Percentiles rank a stretch among this genome's conserved stretches.
phyloP scores from a whole-genome alignment of 2,329 filamentous ascomycete species.

The Arachnopeziza araneosa region DNA sequence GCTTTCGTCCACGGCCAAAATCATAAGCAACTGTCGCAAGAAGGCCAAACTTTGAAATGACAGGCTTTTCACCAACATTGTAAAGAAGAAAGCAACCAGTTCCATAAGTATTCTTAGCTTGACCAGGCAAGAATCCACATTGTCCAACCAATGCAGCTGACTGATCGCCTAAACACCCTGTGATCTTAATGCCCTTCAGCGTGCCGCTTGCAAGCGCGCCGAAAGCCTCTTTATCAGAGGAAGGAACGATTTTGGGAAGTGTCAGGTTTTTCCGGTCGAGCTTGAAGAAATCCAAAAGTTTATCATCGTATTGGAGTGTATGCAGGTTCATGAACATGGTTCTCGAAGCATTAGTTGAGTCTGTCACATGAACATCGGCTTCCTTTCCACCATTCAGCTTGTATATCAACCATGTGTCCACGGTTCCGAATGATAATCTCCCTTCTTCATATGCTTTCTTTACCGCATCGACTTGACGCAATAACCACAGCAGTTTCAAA shows the following conservation, averaged over 20 bases:
- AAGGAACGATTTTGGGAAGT: slow-evolving; percentile 72
- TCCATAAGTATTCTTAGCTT: slow-evolving; percentile 81
- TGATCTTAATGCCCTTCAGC: slow-evolving; percentile 64
- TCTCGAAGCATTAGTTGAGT: slow-evolving; percentile 75
- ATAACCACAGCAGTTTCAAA: slow-evolving; percentile 72
- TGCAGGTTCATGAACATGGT: slow-evolving; percentile 87
- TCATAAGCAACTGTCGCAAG: slow-evolving; percentile 74
- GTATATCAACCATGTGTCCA: slow-evolving; percentile 77
- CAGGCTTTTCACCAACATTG: slow-evolving; percentile 74
- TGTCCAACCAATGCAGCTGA: slow-evolving; percentile 77
- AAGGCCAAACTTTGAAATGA: slow-evolving; percentile 72
- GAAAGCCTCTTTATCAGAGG: slow-evolving; percentile 63
- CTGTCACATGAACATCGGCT: slow-evolving; percentile 65
- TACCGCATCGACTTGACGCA: slow-evolving; percentile 62
- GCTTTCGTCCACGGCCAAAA: slow-evolving; percentile 57
- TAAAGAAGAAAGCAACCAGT: slow-evolving; percentile 82
- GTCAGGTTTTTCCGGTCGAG: slow-evolving; percentile 63
- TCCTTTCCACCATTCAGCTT: slow-evolving; percentile 68
- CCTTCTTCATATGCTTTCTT: slow-evolving; percentile 67
- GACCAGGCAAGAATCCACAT: slow-evolving; percentile 68
- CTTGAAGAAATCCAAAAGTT: slow-evolving; percentile 68
- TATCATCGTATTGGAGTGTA: slow-evolving; percentile 68
- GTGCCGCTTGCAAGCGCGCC: slow-evolving; percentile 56
- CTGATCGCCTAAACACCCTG: slow-evolving; percentile 76
- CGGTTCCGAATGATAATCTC: slow-evolving; percentile 69